phyloP scores from a whole-genome alignment of 352 stramenopile species.

The Globisporangium camurandrum region DNA sequence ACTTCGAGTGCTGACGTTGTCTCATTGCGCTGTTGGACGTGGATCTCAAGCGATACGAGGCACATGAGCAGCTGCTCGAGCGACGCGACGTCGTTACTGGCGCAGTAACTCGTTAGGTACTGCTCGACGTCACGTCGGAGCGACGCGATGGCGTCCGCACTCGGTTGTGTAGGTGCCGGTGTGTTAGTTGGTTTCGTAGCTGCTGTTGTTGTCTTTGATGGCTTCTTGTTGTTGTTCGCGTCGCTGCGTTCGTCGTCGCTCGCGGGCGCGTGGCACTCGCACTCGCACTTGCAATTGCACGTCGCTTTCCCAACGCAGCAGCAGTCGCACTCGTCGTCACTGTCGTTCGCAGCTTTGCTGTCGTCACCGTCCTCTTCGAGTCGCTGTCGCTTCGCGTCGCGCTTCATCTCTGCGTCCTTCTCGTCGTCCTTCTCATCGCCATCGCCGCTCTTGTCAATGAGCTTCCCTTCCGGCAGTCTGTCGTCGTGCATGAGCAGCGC shows the following conservation, averaged over 20 bases:
- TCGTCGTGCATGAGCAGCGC: conserved; percentile 63
- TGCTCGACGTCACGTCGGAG: conserved; percentile 20
- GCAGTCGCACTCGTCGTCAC: conserved; percentile 67
- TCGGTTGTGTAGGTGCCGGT: not conserved
- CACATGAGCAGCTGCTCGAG: conserved; percentile 26
- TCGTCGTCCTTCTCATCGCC: conserved; percentile 21
- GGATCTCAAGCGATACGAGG: conserved; percentile 31
- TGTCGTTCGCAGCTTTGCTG: no score
- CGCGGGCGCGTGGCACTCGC: conserved; percentile 61
- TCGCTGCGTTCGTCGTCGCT: conserved; percentile 45
- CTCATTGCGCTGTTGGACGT: conserved; percentile 4
- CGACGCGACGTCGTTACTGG: conserved; percentile 13
- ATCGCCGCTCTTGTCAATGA: conserved; percentile 13
- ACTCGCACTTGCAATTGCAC: conserved; percentile 50
- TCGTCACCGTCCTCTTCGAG: conserved; percentile 15
- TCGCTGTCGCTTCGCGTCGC: conserved; percentile 11
- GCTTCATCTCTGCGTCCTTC: conserved; percentile 8
- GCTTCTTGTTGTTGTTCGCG: not conserved
- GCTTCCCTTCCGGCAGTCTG: conserved; percentile 45
- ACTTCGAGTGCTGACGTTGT: conserved; percentile 9
- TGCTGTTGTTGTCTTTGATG: conserved; percentile 10
- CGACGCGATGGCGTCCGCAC: conserved; percentile 17
- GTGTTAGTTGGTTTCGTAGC: not conserved
- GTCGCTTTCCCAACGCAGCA: conserved; percentile 55
- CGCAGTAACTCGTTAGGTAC: conserved; percentile 19